Evolutionary conservation across 768 basidiomycete species (phyloP).

Genomic region (Leccinellum luteum): DNA sequence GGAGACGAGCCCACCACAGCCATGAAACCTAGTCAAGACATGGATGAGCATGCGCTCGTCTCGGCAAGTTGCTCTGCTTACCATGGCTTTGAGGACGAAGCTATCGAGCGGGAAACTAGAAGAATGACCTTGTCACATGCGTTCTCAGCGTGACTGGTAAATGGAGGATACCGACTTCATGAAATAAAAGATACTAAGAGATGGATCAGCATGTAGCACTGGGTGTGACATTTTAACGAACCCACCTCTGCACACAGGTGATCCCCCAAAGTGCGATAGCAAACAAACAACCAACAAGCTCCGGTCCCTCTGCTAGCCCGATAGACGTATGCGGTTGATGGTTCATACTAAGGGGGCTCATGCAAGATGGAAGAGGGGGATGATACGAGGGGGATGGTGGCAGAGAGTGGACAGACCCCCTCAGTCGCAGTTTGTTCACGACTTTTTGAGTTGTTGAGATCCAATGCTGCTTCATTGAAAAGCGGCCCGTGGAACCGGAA

Average conservation of each 20-base stretch:
- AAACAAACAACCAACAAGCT: slow-evolving; percentile 15
- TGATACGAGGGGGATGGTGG: background rate
- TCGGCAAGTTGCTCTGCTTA: background rate
- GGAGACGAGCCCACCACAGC: slow-evolving; percentile 10
- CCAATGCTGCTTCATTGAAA: background rate
- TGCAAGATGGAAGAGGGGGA: background rate
- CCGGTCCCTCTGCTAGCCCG: slow-evolving; percentile 8
- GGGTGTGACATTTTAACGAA: background rate
- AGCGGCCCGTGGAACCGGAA: background rate
- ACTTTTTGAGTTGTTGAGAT: background rate
- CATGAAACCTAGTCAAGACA: slow-evolving; percentile 10
- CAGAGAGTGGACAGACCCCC: background rate
- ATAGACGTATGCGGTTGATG: background rate
- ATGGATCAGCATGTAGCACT: background rate
- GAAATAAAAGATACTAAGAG: slow-evolving; percentile 16
- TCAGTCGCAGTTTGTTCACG: background rate
- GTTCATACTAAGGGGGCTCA: background rate
- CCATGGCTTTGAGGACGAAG: slow-evolving; percentile 8
- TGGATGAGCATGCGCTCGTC: background rate
- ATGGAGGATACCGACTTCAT: slow-evolving; percentile 11
- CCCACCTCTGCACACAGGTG: slow-evolving; percentile 22
- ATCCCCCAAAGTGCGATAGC: slow-evolving; percentile 25
- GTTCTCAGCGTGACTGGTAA: background rate
- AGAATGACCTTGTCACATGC: background rate
- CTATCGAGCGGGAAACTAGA: slow-evolving; percentile 9